A percentile compares a stretch with the other conserved stretches of the same genome.
Evolutionary conservation across 495 filamentous ascomycete genomes (phyloP).

Genomic region (Talaromyces adpressus): DNA sequence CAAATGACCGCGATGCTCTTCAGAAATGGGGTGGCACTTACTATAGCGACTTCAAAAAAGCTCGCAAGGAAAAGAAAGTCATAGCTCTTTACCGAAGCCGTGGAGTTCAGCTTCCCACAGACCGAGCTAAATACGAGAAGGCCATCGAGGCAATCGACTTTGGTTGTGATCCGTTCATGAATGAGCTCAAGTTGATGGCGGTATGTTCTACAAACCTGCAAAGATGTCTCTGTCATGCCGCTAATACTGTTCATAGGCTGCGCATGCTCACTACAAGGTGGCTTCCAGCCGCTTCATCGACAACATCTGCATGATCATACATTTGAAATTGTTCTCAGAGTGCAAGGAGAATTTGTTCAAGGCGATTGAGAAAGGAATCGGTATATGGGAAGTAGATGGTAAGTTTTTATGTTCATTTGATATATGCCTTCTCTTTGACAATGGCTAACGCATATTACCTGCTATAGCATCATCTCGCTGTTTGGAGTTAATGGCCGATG

Average conservation of each 20-base stretch:
- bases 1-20: not conserved
- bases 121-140: not conserved
- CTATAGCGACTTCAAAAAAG: not conserved
- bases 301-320: conserved; percentile 35
- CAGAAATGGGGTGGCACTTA: not conserved
- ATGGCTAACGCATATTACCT: conserved; percentile 5
- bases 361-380: conserved; percentile 26
- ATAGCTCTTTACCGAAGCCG: not conserved
- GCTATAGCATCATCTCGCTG: conserved; percentile 28
- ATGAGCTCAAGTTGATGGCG: conserved; percentile 46
- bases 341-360: conserved; percentile 30
- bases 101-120: not conserved
- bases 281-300: conserved; percentile 45
- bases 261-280: conserved; percentile 47
- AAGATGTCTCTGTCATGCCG: not conserved
- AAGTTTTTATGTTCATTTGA: conserved; percentile 10
- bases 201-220: conserved; percentile 21
- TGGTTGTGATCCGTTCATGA: conserved; percentile 31
- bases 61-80: not conserved
- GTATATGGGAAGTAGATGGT: conserved; percentile 31
- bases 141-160: conserved; percentile 24
- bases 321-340: conserved; percentile 38
- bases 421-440: not conserved
- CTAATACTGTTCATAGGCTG: conserved; percentile 21
- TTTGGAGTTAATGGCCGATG: conserved; percentile 42